Conservation (phyloP, 495 filamentous ascomycete genomes). For the Xylaria cubensis region DNA sequence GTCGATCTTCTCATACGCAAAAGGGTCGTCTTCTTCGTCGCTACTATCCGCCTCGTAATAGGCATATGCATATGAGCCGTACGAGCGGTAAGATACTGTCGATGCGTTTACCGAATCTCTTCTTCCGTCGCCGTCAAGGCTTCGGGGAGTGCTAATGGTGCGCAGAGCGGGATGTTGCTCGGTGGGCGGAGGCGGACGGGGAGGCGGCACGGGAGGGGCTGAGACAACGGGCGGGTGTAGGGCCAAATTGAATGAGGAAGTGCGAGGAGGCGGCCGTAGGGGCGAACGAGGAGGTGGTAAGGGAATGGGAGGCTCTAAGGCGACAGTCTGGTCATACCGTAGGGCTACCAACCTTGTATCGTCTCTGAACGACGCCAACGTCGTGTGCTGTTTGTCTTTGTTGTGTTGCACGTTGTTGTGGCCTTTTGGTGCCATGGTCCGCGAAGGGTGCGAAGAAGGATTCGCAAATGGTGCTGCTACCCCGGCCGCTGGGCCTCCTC, state of each 20-base stretch:
- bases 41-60: constrained; percentile 52
- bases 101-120: constrained; percentile 64
- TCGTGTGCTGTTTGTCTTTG: constrained; percentile 35
- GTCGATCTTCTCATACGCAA: constrained; percentile 45
- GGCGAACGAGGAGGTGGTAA: constrained; percentile 50
- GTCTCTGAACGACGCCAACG: constrained; percentile 51
- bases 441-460: constrained; percentile 14
- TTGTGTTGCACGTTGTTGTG: constrained; percentile 45
- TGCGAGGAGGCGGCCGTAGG: constrained; percentile 39
- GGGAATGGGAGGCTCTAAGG: constrained; percentile 63
- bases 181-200: constrained; percentile 49
- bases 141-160: constrained; percentile 40
- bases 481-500: constrained; percentile 17
- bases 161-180: constrained; percentile 57
- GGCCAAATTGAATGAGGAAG: constrained; percentile 34
- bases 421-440: constrained; percentile 8
- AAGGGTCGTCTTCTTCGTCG: constrained; percentile 39
- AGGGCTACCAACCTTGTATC: constrained; percentile 58
- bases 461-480: constrained; percentile 18
- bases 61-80: constrained; percentile 51
- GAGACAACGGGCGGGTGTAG: constrained; percentile 7
- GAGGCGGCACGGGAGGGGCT: constrained; percentile 45
- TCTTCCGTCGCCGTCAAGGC: constrained; percentile 42
- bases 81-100: constrained; percentile 51
- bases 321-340: constrained; percentile 62